A percentile compares a stretch with the other conserved stretches of the same genome.
Evolutionary conservation across 1,284 basidiomycete species (phyloP).

Genomic region (Tetrapyrgos nigripes): DNA sequence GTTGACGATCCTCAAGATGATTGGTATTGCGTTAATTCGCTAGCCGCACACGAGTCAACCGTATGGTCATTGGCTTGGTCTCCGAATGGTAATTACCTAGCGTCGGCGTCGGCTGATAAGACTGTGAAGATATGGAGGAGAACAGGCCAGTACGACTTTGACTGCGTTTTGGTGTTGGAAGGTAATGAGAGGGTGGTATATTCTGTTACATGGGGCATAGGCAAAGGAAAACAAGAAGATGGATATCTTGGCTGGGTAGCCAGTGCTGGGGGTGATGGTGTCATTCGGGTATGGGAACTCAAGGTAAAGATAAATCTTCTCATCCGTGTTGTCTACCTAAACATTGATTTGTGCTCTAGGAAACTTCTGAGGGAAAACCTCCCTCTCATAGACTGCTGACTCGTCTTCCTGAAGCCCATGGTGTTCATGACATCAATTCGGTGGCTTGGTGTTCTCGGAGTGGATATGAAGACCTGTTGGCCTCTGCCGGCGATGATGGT

Average conservation of each 20-base stretch:
- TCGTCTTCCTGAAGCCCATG: slow-evolving; percentile 66
- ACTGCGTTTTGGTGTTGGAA: slow-evolving; percentile 57
- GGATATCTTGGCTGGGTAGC: slow-evolving; percentile 74
- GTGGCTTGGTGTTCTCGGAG: slow-evolving; percentile 77
- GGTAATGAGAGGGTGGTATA: slow-evolving; percentile 82
- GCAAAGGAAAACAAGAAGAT: slow-evolving; percentile 32
- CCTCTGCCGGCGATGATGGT: slow-evolving; percentile 85
- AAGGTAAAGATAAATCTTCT: slow-evolving; percentile 46
- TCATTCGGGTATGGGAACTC: slow-evolving; percentile 77
- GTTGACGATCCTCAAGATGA: slow-evolving; percentile 94
- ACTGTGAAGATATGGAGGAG: slow-evolving; percentile 78
- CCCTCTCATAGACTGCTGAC: slow-evolving; percentile 56
- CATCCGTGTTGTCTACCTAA: slow-evolving; percentile 3
- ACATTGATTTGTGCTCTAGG: slow-evolving; percentile 27
- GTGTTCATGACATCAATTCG: slow-evolving; percentile 79
- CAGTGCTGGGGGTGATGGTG: slow-evolving; percentile 80
- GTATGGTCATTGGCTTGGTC: slow-evolving; percentile 93
- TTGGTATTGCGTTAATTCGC: slow-evolving; percentile 89
- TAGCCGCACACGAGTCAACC: slow-evolving; percentile 85
- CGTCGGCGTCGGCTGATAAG: slow-evolving; percentile 82
- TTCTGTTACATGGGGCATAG: slow-evolving; percentile 76
- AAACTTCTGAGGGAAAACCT: slow-evolving; percentile 29
- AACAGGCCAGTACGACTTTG: slow-evolving; percentile 61
- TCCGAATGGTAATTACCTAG: slow-evolving; percentile 84
- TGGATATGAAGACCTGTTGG: slow-evolving; percentile 68